Base-by-base conservation (phyloP, 352 stramenopile genomes). In the Thalassiosira oceanica region DNA sequence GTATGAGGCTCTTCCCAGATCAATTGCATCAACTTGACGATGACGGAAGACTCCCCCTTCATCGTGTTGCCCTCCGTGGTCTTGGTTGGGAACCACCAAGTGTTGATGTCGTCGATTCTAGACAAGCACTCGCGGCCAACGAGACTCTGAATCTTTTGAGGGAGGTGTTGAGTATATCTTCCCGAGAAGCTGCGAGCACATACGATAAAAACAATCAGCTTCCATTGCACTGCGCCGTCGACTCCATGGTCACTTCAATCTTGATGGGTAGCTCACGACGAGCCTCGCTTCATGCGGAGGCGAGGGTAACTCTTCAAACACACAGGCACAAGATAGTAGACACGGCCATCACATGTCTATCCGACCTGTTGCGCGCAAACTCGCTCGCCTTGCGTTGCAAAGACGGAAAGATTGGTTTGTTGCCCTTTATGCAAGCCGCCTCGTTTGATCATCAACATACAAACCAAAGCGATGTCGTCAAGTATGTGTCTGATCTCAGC, bases 361-460 rank as follows among this genome's bases (percentile, higher is more conserved):
- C 55, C 7, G 37, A 51, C 11, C 69, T 88, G 48, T 52, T 88
- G 4, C 39, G 64, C 13, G 56, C 68, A 1, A 76, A 84, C 67
- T 73, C 75, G 24, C 55, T 57, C 18, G 72, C 74, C 33, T 46
- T 89, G 11, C 41, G 78, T 11, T 29, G 53, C 1, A 50, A 46
- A n/a, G 81, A 89, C 64, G 70, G 74, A 23, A 45, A 50, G 24
- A 82, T 70, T 11, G 57, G 60, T 1, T 61, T 89, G 35, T 70
- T 62, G 43, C 81, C 81, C 8, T 89, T 80, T 49, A 69, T 87
- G 51, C 78, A 89, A 52, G 81, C 78, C 23, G 66, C 74, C n/a
- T n/a, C n/a, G n/a, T 44, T 68, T 36, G 46, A 39, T 0, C 29
- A 51, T 21, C n/a, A 23, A 4, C 43, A 49, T 27, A 26, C 49